Percentiles rank a stretch among this genome's conserved stretches.
Evolutionary conservation across 169 alveolate species (phyloP).

Genomic region (Eimeria maxima): DNA sequence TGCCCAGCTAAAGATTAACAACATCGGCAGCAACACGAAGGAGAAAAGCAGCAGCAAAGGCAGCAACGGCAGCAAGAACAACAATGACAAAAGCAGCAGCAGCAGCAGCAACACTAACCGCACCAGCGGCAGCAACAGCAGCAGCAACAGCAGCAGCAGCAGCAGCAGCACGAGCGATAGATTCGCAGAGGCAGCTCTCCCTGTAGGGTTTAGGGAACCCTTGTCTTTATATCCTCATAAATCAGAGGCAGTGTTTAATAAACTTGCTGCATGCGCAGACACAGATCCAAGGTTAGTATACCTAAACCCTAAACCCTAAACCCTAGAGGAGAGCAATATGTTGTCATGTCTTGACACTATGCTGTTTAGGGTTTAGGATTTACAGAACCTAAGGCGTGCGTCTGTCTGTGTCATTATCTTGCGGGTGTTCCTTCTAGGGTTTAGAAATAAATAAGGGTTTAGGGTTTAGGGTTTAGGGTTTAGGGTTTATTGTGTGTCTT

Average conservation of each 20-base stretch:
- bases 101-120: slow-evolving; percentile 1
- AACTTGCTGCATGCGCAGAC: slow-evolving; percentile 58
- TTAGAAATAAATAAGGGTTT: no score
- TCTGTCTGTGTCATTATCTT: no score
- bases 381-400: no score
- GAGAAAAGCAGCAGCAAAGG: background rate
- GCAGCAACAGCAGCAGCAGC: slow-evolving; percentile 11
- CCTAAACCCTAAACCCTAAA: background rate
- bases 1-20: background rate
- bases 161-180: background rate
- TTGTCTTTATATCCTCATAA: background rate
- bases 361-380: background rate
- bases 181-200: slow-evolving; percentile 13
- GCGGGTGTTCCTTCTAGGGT: no score
- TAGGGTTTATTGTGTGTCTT: background rate
- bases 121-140: background rate
- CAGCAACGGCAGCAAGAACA: slow-evolving; percentile 1
- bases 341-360: background rate
- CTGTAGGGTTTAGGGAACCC: slow-evolving; percentile 26
- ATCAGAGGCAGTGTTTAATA: background rate
- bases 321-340: background rate
- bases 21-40: background rate
- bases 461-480: slow-evolving; percentile 23
- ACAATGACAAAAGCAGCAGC: slow-evolving; percentile 1
- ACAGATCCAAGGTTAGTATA: slow-evolving; percentile 28